These are phyloP conservation scores for Boletus rufocinnamomeus DNA, from an alignment of 768 basidiomycete genomes.

Conservation along the genomic window DNA sequence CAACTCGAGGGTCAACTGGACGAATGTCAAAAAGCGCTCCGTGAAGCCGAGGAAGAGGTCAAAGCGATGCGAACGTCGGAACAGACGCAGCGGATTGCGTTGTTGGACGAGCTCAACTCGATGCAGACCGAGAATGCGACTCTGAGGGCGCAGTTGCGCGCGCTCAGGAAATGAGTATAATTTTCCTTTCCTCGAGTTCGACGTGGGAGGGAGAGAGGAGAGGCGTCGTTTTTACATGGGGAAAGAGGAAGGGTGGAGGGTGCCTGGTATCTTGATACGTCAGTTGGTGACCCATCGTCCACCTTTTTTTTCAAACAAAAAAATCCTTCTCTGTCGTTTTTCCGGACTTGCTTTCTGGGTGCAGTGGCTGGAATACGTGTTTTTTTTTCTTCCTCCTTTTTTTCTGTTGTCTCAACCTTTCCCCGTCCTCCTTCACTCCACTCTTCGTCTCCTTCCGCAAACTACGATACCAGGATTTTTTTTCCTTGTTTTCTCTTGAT, in stretches of 20 bases:
- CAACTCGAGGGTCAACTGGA: constrained; percentile 66
- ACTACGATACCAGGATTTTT: constrained; percentile 5
- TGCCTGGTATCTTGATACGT: constrained; percentile 8
- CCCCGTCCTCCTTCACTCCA: background rate
- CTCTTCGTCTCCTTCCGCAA: background rate
- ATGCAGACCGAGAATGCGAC: constrained; percentile 78
- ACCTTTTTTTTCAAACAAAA: background rate
- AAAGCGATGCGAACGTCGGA: constrained; percentile 68
- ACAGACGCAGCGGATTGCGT: constrained; percentile 76
- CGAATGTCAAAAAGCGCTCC: constrained; percentile 61
- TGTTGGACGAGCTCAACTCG: constrained; percentile 87
- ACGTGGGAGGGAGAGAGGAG: background rate
- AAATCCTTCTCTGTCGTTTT: background rate
- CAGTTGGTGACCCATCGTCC: background rate
- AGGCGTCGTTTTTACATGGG: background rate
- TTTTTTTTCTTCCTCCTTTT: background rate
- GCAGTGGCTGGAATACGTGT: background rate
- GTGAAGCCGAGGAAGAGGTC: constrained; percentile 67
- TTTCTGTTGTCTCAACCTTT: background rate
- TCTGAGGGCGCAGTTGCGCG: constrained; percentile 70
- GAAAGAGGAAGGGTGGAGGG: background rate
- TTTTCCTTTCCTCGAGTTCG: background rate
- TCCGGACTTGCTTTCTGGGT: background rate
- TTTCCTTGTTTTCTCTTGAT: constrained; percentile 8
- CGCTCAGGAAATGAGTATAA: constrained; percentile 41